phyloP scores from a whole-genome alignment of 2,329 filamentous ascomycete species.

The Xylariaceae sp. region DNA sequence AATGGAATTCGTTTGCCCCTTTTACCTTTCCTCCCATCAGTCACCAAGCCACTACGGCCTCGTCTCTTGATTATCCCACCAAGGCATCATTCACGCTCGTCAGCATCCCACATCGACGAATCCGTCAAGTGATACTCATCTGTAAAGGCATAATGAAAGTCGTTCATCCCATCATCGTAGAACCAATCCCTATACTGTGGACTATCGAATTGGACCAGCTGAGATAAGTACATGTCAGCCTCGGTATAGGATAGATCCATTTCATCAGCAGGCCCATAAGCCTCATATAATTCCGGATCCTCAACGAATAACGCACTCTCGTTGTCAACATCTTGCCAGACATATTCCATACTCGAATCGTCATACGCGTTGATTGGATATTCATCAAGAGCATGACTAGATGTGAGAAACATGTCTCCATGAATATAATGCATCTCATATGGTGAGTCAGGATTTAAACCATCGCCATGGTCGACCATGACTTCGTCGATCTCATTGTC shows the following conservation, averaged over 20 bases:
- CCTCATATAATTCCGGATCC: not conserved
- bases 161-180: slow-evolving; percentile 6
- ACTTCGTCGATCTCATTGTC: not conserved
- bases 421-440: not conserved
- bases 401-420: not conserved
- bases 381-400: not conserved
- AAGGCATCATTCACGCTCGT: slow-evolving; percentile 26
- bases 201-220: not conserved
- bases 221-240: not conserved
- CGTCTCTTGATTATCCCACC: too few species aligned
- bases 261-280: not conserved
- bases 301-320: not conserved
- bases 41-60: too few species aligned
- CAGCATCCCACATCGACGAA: not conserved
- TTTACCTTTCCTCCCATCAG: too few species aligned
- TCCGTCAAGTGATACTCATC: not conserved
- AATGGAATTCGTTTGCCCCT: too few species aligned
- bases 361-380: not conserved
- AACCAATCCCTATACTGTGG: not conserved
- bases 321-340: not conserved
- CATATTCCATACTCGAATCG: not conserved
- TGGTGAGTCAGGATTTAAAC: not conserved
- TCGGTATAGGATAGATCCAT: not conserved
- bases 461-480: not conserved
- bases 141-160: not conserved